A percentile compares a stretch with the other conserved stretches of the same genome.
Conservation (phyloP, 345 rosid genomes). For the Brassica carinata region DNA sequence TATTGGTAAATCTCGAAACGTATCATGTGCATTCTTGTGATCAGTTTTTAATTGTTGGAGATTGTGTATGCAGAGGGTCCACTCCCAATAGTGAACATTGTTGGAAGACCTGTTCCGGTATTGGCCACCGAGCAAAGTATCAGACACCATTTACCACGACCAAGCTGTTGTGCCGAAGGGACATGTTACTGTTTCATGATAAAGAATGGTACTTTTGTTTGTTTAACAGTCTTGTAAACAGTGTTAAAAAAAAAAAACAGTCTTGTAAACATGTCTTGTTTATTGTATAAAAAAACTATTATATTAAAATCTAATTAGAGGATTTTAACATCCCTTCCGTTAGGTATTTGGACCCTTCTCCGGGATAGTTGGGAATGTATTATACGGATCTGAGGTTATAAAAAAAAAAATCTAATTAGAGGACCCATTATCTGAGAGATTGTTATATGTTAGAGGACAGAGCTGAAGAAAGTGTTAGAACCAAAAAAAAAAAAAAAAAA, state of each 20-base stretch:
- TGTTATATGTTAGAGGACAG: background rate
- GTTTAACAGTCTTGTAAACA: background rate
- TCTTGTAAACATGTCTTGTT: background rate
- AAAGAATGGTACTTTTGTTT: background rate
- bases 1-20: conserved; percentile 25
- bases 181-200: conserved; percentile 56
- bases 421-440: no score
- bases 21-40: conserved; percentile 8
- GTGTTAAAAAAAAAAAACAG: background rate
- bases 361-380: no score
- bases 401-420: no score
- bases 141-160: conserved; percentile 54
- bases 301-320: no score
- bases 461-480: background rate
- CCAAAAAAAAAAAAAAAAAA: no score
- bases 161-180: conserved; percentile 32
- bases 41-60: background rate
- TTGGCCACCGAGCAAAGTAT: conserved; percentile 78
- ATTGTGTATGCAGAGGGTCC: conserved; percentile 63
- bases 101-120: conserved; percentile 73
- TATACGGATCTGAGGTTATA: no score
- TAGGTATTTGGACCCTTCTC: no score
- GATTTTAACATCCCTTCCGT: no score
- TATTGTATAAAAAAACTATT: background rate
- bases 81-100: conserved; percentile 60